Conservation (phyloP, 805 yeast species). For the Schwanniomyces polymorphus region DNA sequence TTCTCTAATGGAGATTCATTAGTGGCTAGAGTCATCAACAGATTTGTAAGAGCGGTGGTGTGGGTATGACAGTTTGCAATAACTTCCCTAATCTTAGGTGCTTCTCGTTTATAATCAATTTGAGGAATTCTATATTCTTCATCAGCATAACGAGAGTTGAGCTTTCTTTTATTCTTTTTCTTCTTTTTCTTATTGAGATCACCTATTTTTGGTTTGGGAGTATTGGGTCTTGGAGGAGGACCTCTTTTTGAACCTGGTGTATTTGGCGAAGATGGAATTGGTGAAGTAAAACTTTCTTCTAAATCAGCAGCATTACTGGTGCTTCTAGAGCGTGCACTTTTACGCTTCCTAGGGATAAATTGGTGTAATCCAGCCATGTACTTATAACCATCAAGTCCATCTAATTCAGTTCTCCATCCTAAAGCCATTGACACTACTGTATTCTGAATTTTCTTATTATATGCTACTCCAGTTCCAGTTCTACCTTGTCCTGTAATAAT, state of each 20-base stretch:
- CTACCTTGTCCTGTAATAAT: constrained; percentile 40
- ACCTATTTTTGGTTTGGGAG: constrained; percentile 7
- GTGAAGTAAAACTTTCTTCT: neutral
- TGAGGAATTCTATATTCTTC: constrained; percentile 61
- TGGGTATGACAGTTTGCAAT: constrained; percentile 77
- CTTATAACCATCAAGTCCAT: constrained; percentile 47
- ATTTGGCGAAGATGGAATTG: constrained; percentile 1
- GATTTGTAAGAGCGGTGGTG: constrained; percentile 67
- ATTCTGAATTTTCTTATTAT: constrained; percentile 42
- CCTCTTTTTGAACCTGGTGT: neutral
- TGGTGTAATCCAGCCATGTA: constrained; percentile 49
- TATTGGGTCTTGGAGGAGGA: constrained; percentile 4
- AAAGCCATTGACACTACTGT: constrained; percentile 51
- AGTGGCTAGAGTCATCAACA: constrained; percentile 34
- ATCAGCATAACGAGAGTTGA: constrained; percentile 37
- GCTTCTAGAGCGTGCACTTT: constrained; percentile 7
- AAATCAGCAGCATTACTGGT: constrained; percentile 3
- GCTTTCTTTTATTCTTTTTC: constrained; percentile 11
- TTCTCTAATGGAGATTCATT: constrained; percentile 65
- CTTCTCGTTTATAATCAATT: constrained; percentile 67
- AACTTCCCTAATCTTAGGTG: constrained; percentile 65
- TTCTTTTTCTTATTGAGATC: constrained; percentile 6
- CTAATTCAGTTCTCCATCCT: constrained; percentile 67
- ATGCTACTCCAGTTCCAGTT: constrained; percentile 37
- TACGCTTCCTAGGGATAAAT: constrained; percentile 37